Conservation (phyloP, 345 rosid species). For the Lenwebbia sp. region DNA sequence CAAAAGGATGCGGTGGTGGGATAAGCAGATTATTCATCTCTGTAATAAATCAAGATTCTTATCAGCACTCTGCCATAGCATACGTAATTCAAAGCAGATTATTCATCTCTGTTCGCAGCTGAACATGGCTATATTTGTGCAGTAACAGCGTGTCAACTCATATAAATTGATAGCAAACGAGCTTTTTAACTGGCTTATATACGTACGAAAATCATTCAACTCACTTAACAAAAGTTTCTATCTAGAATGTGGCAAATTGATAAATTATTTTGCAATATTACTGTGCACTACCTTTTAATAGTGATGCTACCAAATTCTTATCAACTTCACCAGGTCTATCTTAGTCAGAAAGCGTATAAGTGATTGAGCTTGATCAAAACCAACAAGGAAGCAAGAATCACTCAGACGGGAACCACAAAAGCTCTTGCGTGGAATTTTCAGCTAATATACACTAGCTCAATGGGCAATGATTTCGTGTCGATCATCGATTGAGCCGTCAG, state of each 20-base stretch:
- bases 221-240: background rate
- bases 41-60: too few species aligned
- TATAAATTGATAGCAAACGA: too few species aligned
- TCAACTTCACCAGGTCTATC: background rate
- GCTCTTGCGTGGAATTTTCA: background rate
- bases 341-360: background rate
- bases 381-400: background rate
- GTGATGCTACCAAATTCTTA: background rate
- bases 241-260: background rate
- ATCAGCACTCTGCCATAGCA: too few species aligned
- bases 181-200: too few species aligned
- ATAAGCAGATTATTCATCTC: background rate
- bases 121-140: background rate
- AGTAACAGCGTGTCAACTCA: background rate
- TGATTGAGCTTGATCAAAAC: background rate
- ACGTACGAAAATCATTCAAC: background rate
- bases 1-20: constrained; percentile 1
- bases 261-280: background rate
- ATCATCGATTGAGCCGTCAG: background rate
- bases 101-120: background rate
- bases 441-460: background rate
- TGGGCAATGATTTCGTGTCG: background rate
- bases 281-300: background rate
- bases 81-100: too few species aligned
- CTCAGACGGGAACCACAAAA: background rate